Evolutionary conservation across 305 asterid species (phyloP), one percentile per base, ranked within the genome.

Genomic region (Fraxinus floribunda): DNA sequence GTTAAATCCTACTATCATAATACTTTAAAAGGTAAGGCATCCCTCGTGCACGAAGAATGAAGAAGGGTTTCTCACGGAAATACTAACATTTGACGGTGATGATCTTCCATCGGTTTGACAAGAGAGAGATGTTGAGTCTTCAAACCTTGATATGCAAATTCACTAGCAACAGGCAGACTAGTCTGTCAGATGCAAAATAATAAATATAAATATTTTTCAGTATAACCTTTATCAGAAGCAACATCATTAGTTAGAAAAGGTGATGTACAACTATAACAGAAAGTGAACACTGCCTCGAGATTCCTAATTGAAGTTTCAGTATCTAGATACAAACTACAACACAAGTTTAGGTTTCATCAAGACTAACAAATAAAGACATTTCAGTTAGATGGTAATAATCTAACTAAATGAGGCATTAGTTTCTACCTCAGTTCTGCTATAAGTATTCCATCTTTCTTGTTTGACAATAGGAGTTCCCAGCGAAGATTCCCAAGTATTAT

Each of bases 61-160:
- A 82, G 35, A 57, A 32, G 24, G 81, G 46, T 68, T 52, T 71
- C 46, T 84, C 82, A 77, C 39, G 16, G 36, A 82, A 81, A 83
- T 32, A 86, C 97, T 90, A 88, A 95, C 99, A 87, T 81, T 87
- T 82, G 85, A 77, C 81, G 90, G 79, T 89, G 88, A 86, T 89
- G 91, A 72, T 86, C 94, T 66, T 86, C 87, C 39, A 83, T 86
- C 1, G 93, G 93, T 85, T 87, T 91, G 81, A 88, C 82, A 86
- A 84, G 80, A 15, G 86, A 81, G 76, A 82, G 82, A 46, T 78
- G 84, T 32, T 77, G 85, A 81, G 87, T 79, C 83, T 80, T 92
- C 52, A 84, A 82, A 79, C 78, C 91, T 82, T 90, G 91, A 87
- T 87, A 82, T 83, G 79, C 89, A 86, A 71, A 85, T 79, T 83